Base-by-base conservation (phyloP, 164 flowering plant species). In the Hamamelis virginiana region DNA sequence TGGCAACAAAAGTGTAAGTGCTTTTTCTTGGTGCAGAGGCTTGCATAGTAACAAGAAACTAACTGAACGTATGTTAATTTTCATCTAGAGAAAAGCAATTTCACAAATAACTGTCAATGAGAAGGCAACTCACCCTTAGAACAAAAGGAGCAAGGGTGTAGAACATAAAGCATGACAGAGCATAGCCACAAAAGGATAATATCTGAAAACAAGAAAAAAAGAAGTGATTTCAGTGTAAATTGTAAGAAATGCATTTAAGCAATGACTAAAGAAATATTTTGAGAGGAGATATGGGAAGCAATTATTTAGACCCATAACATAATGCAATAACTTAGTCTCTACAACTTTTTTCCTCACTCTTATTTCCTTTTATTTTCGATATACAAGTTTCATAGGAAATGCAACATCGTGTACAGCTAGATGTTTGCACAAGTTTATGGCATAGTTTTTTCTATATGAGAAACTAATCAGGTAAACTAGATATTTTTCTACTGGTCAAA, bases 71-170 rank as follows among this genome's bases (percentile, higher is more conserved):
- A 45, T 18, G 28, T 18, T 18, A 45, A 52, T 22, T 59, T n/a
- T 27, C 33, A 46, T 25, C 25, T 28, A 26, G 13, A 66, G 26
- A 28, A 5, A 46, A 55, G 9, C 47, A 15, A 60, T 43, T 62
- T 25, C 19, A 63, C 16, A 18, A 68, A 12, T 9, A 27, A 1
- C 15, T 4, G 13, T 18, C n/a, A 23, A 21, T 10, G 47, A 51
- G 47, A 63, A 71, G 64, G 56, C 38, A 68, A 72, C 74, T 76
- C 11, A 90, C 95, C 95, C 85, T 80, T n/a, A 91, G 77, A 59
- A 90, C 80, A 74, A 81, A 82, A 3, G 95, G 89, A 71, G 71
- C 80, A 3, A 79, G 50, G 8, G 83, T 47, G 74, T 88, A 89
- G 82, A 90, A 86, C 70, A 77, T 16, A 65, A 87, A 83, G 56